Percentiles rank a stretch among this genome's conserved stretches.
phyloP scores from a whole-genome alignment of 108 stramenopile species.

The Aureococcus anophagefferens region DNA sequence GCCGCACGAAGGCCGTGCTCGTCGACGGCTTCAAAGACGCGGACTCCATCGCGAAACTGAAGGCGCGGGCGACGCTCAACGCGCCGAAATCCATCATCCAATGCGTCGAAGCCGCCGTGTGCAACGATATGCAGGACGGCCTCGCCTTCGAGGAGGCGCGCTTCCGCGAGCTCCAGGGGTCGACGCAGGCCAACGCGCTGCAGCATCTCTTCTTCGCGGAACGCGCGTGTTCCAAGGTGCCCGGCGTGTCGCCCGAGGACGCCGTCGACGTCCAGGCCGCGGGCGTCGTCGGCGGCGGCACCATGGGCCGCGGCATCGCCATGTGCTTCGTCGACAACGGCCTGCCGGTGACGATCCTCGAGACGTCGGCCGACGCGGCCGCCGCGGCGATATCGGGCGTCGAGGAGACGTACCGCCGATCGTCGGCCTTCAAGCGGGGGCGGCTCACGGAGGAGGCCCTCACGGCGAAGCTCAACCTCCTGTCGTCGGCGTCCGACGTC shows the following conservation, averaged over 20 bases:
- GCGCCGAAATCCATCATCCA: conserved; percentile 37
- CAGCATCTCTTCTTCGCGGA: conserved; percentile 91
- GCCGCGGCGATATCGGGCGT: conserved; percentile 54
- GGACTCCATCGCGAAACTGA: conserved; percentile 33
- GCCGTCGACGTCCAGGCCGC: conserved; percentile 19
- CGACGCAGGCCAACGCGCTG: conserved; percentile 62
- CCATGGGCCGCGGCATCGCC: conserved; percentile 94
- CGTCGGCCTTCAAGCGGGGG: conserved; percentile 42
- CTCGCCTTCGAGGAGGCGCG: conserved; percentile 39
- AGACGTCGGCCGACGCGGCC: conserved; percentile 59
- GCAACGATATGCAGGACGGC: not conserved
- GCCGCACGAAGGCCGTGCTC: conserved; percentile 34
- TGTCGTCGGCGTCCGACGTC: conserved; percentile 33
- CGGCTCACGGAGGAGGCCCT: conserved; percentile 23
- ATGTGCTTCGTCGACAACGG: conserved; percentile 79
- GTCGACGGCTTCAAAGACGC: conserved; percentile 33
- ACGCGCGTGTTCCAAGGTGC: conserved; percentile 47
- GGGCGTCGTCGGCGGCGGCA: conserved; percentile 86
- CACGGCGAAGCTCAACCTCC: conserved; percentile 7
- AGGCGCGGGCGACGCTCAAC: conserved; percentile 12
- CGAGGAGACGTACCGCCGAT: conserved; percentile 19
- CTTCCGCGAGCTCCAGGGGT: conserved; percentile 46
- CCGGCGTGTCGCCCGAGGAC: conserved; percentile 7
- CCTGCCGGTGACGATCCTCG: conserved; percentile 69
- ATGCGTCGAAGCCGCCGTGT: conserved; percentile 55